Conservation (phyloP, 345 rosid genomes). For the Salix udensis region DNA sequence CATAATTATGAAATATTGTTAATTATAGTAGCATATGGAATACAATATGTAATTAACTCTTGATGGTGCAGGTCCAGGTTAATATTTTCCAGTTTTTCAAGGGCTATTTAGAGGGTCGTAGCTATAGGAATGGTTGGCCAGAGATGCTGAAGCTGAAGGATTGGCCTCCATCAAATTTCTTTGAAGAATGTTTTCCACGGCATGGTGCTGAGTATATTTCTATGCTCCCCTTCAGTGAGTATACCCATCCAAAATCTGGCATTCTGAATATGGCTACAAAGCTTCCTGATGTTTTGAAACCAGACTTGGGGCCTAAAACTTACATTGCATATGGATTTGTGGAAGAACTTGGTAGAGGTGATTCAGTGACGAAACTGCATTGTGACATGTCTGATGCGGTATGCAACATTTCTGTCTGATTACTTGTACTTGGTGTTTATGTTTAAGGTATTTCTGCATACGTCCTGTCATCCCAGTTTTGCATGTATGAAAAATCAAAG, state of each 20-base stretch:
- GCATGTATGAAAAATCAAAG: not conserved
- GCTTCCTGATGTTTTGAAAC: constrained; percentile 49
- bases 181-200: constrained; percentile 54
- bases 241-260: constrained; percentile 51
- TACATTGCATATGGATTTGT: constrained; percentile 51
- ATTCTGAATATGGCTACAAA: constrained; percentile 46
- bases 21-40: not conserved
- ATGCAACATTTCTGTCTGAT: constrained; percentile 6
- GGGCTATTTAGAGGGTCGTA: constrained; percentile 50
- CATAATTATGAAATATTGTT: too few relatives aligned
- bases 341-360: constrained; percentile 55
- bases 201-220: constrained; percentile 53
- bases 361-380: constrained; percentile 55
- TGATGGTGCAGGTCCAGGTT: constrained; percentile 44
- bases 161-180: constrained; percentile 56
- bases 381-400: constrained; percentile 64
- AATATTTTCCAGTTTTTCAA: constrained; percentile 47
- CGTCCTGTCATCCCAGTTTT: constrained; percentile 2
- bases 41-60: not conserved
- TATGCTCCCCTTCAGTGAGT: constrained; percentile 46
- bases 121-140: constrained; percentile 44
- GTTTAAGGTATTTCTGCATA: not conserved
- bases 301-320: constrained; percentile 65
- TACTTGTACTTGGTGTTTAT: not conserved
- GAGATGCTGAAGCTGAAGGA: constrained; percentile 56